Conservation (phyloP, 768 basidiomycete species). For the Sporobolomyces roseus region DNA sequence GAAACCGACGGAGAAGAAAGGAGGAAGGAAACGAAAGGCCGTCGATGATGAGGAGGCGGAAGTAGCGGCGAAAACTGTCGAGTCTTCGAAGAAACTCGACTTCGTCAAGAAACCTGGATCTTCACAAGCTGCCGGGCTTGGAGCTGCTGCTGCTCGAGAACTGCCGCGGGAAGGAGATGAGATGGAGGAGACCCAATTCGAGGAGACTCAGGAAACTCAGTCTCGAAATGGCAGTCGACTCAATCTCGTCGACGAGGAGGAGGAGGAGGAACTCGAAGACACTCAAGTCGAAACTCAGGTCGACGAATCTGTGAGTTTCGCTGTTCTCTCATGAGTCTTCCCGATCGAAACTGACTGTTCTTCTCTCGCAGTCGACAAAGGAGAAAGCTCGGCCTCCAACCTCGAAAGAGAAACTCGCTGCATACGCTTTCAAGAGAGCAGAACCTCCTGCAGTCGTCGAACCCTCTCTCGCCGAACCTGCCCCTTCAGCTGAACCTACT, state of each 20-base stretch:
- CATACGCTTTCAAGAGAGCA: too few species aligned
- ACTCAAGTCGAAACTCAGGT: slow-evolving; percentile 7
- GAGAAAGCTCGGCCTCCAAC: too few species aligned
- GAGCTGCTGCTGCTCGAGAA: slow-evolving; percentile 8
- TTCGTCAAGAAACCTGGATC: slow-evolving; percentile 17
- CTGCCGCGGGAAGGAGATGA: slow-evolving; percentile 34
- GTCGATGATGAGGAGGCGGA: slow-evolving; percentile 15
- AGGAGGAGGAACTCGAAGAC: slow-evolving; percentile 9
- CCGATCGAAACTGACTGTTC: too few species aligned
- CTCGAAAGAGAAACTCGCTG: too few species aligned
- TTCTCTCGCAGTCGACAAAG: too few species aligned
- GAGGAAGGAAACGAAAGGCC: slow-evolving; percentile 42
- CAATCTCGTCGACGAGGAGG: slow-evolving; percentile 2
- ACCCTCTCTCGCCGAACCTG: too few species aligned
- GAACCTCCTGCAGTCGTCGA: too few species aligned
- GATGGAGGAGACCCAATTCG: slow-evolving; percentile 30
- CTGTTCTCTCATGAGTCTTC: neutral
- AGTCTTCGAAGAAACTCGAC: slow-evolving; percentile 1
- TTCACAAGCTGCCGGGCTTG: slow-evolving; percentile 6
- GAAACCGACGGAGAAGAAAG: slow-evolving; percentile 19
- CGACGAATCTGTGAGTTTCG: neutral
- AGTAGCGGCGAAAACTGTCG: neutral
- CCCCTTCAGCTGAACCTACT: too few species aligned
- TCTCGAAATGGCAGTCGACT: neutral
- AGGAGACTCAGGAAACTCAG: slow-evolving; percentile 27